A percentile compares a stretch with the other conserved stretches of the same genome.
Evolutionary conservation across 345 rosid species (phyloP).

Genomic region (Eucalyptus dawsonii): DNA sequence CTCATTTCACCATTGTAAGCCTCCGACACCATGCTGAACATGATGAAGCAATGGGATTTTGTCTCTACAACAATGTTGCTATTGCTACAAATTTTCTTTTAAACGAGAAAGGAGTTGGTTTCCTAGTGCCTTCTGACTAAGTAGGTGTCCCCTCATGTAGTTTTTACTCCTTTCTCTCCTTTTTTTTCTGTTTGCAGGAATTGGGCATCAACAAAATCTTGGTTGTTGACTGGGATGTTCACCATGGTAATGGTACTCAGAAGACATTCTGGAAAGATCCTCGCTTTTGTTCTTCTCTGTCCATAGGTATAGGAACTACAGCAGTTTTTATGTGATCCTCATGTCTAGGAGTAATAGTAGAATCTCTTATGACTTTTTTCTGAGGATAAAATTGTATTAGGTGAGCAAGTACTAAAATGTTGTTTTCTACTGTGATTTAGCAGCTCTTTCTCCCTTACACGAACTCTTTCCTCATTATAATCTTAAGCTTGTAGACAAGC

Average conservation of each 20-base stretch:
- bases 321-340: background rate
- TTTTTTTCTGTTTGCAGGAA: conserved; percentile 32
- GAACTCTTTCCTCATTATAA: background rate
- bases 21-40: conserved; percentile 98
- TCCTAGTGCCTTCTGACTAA: background rate
- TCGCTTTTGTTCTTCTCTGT: conserved; percentile 88
- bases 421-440: background rate
- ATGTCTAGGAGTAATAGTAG: background rate
- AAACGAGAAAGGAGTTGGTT: conserved; percentile 37
- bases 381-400: background rate
- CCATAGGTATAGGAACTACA: conserved; percentile 48
- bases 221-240: conserved; percentile 98
- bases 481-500: background rate
- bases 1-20: conserved; percentile 79
- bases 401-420: background rate
- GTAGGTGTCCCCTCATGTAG: background rate
- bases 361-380: background rate
- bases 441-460: background rate
- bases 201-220: conserved; percentile 68
- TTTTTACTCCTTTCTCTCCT: background rate
- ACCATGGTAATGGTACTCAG: conserved; percentile 95
- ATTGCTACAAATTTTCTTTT: conserved; percentile 63
- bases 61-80: conserved; percentile 92
- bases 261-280: conserved; percentile 87
- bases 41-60: conserved; percentile 84